Base-by-base conservation (phyloP, 2,329 filamentous ascomycete species). In the Monilinia polystroma region DNA sequence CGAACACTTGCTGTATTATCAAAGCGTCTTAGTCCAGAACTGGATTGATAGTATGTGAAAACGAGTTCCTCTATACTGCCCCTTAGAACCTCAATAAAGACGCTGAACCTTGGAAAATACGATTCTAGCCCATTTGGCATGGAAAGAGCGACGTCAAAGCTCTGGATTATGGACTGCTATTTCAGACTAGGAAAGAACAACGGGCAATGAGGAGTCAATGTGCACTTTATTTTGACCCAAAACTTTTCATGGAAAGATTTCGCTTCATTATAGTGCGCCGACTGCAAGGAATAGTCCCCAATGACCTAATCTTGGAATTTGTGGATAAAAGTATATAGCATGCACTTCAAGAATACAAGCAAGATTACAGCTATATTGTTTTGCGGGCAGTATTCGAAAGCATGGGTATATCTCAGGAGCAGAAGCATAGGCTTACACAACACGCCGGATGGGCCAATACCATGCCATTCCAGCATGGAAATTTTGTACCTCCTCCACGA, bases 361-460 rank as follows among this genome's bases (percentile, higher is more conserved):
- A 35, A 8, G 29, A 49, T 10, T 23, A 26, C 35, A 18, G 7
- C 29, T 49, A n/a, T 6, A 35, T 38, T 60, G 20, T 60, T 35
- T 60, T 35, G 20, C 29, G 35, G 57, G 20, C 43, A 60, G 18
- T 8, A 35, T 49, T 35, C 11, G 26, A 49, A n/a, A 32, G 18
- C 26, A 35, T 59, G 12, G 20, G 20, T 11, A 20, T 32, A 23
- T 49, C 43, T 18, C 6, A 49, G 43, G 57, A 49, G 29, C 43
- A 59, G 57, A 35, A 49, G 29, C 20, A 59, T 47, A 59, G 41
- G 20, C 32, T 49, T 59, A 11, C 49, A 26, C 20, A 47, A 16
- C 26, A 49, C 20, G 43, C 20, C 12, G 43, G 26, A 59, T 49
- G 43, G 57, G 57, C 26, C 43, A 49, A 26, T 23, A n/a, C 45